Percentiles rank a stretch among this genome's conserved stretches.
phyloP scores from a whole-genome alignment of 495 filamentous ascomycete species.

The Aspergillus incahuasiensis region DNA sequence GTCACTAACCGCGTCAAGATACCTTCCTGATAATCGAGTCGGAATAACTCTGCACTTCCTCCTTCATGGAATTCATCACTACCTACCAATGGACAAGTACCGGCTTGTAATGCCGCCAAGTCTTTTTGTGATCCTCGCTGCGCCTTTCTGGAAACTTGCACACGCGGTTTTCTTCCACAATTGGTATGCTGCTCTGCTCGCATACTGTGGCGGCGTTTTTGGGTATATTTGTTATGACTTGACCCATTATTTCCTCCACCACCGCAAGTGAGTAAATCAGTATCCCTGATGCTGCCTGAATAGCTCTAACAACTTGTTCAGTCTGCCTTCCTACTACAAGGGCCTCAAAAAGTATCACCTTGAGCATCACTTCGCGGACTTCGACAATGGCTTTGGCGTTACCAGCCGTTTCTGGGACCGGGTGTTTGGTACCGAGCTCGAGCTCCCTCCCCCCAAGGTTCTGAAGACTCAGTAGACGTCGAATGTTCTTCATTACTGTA shows the following conservation, averaged over 20 bases:
- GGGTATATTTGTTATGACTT: constrained; percentile 95
- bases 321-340: constrained; percentile 80
- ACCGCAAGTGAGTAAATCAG: constrained; percentile 64
- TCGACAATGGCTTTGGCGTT: constrained; percentile 96
- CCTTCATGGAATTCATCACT: constrained; percentile 96
- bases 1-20: constrained; percentile 41
- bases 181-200: constrained; percentile 71
- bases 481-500: background rate
- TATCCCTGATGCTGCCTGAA: background rate
- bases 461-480: constrained; percentile 53
- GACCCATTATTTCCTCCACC: constrained; percentile 99
- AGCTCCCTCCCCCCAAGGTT: constrained; percentile 37
- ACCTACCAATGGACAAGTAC: constrained; percentile 96
- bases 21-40: constrained; percentile 88
- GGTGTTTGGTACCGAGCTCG: constrained; percentile 84
- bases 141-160: constrained; percentile 90
- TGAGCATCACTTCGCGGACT: constrained; percentile 94
- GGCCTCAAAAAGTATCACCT: constrained; percentile 95
- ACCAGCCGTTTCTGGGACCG: constrained; percentile 97
- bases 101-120: constrained; percentile 96
- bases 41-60: constrained; percentile 86
- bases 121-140: constrained; percentile 77
- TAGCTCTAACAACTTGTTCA: constrained; percentile 23
- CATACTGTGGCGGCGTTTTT: constrained; percentile 87
- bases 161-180: constrained; percentile 79